Evolutionary conservation across 2,329 filamentous ascomycete species (phyloP).

Genomic region (Xylariaceae sp.): DNA sequence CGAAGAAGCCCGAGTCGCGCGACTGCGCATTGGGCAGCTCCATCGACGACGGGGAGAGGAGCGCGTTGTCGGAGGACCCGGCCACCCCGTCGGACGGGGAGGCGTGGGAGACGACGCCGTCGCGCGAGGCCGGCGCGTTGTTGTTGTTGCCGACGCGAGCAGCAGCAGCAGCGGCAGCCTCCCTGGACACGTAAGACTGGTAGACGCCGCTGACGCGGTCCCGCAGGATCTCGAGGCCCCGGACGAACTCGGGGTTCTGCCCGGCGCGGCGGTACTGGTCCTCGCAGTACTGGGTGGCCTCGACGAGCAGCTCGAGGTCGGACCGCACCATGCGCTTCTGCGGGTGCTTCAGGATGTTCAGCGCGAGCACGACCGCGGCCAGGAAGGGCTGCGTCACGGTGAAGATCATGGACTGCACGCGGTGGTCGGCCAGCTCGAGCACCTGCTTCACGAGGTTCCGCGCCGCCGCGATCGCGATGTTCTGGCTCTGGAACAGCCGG

Average conservation of each 20-base stretch:
- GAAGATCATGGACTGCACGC: slow-evolving; percentile 6
- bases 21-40: background rate
- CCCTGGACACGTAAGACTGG: too few species aligned
- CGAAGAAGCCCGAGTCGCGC: slow-evolving; percentile 1
- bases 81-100: background rate
- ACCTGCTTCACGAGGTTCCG: slow-evolving; percentile 6
- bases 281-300: slow-evolving; percentile 12
- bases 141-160: background rate
- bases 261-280: slow-evolving; percentile 6
- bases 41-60: background rate
- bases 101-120: too few species aligned
- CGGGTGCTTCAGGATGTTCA: slow-evolving; percentile 12
- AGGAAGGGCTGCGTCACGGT: slow-evolving; percentile 10
- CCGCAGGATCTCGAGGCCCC: slow-evolving; percentile 1
- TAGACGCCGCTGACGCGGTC: slow-evolving; percentile 1
- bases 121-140: background rate
- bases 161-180: background rate
- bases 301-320: slow-evolving; percentile 12
- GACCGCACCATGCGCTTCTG: slow-evolving; percentile 11
- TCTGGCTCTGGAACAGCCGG: slow-evolving; percentile 6
- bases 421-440: slow-evolving; percentile 10
- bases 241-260: slow-evolving; percentile 1
- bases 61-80: background rate
- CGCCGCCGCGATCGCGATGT: slow-evolving; percentile 7
- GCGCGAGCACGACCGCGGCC: slow-evolving; percentile 11